Base-by-base conservation (phyloP, 2,329 filamentous ascomycete genomes). In the Ceratocystis papillata region DNA sequence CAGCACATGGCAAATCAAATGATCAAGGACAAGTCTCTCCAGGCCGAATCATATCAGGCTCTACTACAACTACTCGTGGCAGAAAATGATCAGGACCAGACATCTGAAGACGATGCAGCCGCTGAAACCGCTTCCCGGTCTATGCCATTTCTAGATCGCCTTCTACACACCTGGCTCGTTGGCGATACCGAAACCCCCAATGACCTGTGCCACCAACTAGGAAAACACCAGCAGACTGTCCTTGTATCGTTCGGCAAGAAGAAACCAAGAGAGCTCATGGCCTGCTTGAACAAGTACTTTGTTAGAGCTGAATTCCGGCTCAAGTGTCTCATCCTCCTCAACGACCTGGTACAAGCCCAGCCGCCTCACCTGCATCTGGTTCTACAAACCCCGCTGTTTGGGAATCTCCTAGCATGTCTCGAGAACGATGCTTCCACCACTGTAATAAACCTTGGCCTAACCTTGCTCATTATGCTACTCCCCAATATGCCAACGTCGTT, bases 281-380 rank as follows among this genome's bases (percentile, higher is more conserved):
- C 77, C 12, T 79, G 82, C 1, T 75, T 93, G 25, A 82, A 92
- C 71, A 78, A 79, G 57, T 85, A 86, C 69, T 81, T 94, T 68
- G 77, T 87, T 30, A 83, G 84, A 69, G 84, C 80, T 69, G 79
- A 83, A 22, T 81, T 84, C 68, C 84, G 89, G 22, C 80, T 85
- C 65, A 82, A 83, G 68, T 81, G 84, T 7, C 75, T 92, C 37
- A 81, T 82, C 20, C 79, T 94, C 10, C 77, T 94, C 17, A 86
- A 84, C 72, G 83, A 87, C 57, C 92, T 90, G 69, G 81, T 94
- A 46, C 83, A 87, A 69, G 82, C 84, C 67, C 87, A 90, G 70
- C 87, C 89, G n/a, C 89, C 89, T 3, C 89, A 92, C 75, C 79
- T 94, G 1, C 84, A 94, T 72, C 80, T 86, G 53, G 83, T 91